phyloP scores from a whole-genome alignment of 306 rosid genomes.

The Trifolium fragiferum region DNA sequence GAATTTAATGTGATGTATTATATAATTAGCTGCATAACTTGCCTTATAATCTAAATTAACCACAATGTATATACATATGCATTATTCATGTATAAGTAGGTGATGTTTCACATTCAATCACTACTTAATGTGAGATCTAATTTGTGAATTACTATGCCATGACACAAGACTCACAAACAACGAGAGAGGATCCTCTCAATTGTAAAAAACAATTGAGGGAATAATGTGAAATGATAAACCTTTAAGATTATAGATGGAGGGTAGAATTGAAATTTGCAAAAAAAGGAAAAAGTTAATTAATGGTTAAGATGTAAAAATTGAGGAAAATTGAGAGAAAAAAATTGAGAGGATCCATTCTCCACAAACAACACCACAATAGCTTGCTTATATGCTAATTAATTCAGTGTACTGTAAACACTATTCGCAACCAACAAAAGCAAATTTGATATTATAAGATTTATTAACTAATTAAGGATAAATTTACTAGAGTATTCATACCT shows the following conservation, averaged over 20 bases:
- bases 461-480: too few species aligned
- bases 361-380: background rate
- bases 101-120: conserved; percentile 37
- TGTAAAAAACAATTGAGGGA: too few species aligned
- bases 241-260: too few species aligned
- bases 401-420: background rate
- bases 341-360: too few species aligned
- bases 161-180: conserved; percentile 21
- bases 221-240: too few species aligned
- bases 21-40: conserved; percentile 20
- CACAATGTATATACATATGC: too few species aligned
- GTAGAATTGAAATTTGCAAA: too few species aligned
- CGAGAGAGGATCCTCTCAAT: too few species aligned
- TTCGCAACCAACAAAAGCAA: background rate
- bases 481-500: too few species aligned
- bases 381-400: background rate
- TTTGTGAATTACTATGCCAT: background rate
- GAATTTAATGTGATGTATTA: conserved; percentile 16
- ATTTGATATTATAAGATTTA: background rate
- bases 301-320: too few species aligned
- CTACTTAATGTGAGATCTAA: background rate
- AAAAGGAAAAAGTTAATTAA: too few species aligned
- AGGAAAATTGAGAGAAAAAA: too few species aligned
- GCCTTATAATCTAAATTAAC: conserved; percentile 34
- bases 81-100: background rate